Conservation (phyloP, 1,139 yeast genomes). For the Martiniozyma asiatica region DNA sequence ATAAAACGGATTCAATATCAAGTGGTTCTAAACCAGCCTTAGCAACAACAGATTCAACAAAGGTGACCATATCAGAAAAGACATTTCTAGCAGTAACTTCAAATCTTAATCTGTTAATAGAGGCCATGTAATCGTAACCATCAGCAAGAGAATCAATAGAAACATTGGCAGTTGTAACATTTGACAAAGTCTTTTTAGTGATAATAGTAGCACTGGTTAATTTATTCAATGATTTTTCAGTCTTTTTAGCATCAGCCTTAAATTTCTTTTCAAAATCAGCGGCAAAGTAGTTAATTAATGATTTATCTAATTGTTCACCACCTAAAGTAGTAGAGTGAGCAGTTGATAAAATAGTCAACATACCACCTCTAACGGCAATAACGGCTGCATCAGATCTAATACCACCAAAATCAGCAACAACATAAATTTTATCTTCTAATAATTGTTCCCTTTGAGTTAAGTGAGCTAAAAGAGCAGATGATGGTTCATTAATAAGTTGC, state of each 20-base stretch:
- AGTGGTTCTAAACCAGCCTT: constrained; percentile 80
- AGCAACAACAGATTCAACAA: constrained; percentile 60
- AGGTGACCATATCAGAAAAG: constrained; percentile 61
- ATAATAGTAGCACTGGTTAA: constrained; percentile 72
- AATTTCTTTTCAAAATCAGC: constrained; percentile 88
- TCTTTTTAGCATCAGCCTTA: constrained; percentile 69
- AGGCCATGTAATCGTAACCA: constrained; percentile 86
- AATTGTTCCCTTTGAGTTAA: constrained; percentile 41
- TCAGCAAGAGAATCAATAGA: constrained; percentile 93
- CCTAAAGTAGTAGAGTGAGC: constrained; percentile 77
- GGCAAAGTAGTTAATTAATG: constrained; percentile 73
- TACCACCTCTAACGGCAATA: constrained; percentile 85
- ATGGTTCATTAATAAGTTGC: constrained; percentile 88
- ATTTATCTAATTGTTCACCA: constrained; percentile 75
- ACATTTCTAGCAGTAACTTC: constrained; percentile 80
- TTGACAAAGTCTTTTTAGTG: constrained; percentile 85
- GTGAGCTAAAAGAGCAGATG: constrained; percentile 82
- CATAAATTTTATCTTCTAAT: constrained; percentile 65
- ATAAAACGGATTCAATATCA: constrained; percentile 82
- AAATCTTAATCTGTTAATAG: constrained; percentile 87
- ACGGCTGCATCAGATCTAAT: constrained; percentile 94
- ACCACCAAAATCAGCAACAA: constrained; percentile 96
- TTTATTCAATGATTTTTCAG: constrained; percentile 80
- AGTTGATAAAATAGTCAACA: constrained; percentile 79
- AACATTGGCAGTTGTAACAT: constrained; percentile 79